Percentiles rank a stretch among this genome's conserved stretches.
These are phyloP conservation scores for Lentinula detonsa DNA, from an alignment of 768 basidiomycete genomes.

Conservation along the genomic window DNA sequence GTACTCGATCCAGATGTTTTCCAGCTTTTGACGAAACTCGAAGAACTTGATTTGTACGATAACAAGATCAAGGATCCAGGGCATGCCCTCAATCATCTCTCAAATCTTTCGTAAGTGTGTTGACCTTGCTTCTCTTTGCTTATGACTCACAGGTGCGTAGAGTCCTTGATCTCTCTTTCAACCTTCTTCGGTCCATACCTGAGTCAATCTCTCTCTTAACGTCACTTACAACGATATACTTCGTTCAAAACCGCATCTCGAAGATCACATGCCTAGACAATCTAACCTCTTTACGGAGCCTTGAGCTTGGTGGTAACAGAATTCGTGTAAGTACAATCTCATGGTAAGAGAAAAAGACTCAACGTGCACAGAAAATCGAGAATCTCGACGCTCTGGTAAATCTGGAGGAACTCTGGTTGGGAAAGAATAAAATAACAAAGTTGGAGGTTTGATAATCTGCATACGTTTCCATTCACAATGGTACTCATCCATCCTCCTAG, in stretches of 20 bases:
- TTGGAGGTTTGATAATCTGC: constrained; percentile 53
- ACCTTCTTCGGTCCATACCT: constrained; percentile 71
- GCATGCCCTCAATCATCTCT: constrained; percentile 53
- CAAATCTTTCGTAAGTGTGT: constrained; percentile 47
- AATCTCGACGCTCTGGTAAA: constrained; percentile 74
- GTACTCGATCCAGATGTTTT: constrained; percentile 71
- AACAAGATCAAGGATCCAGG: constrained; percentile 82
- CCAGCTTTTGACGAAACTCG: constrained; percentile 55
- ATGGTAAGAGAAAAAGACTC: not conserved
- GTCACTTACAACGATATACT: constrained; percentile 75
- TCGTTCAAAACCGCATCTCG: constrained; percentile 94
- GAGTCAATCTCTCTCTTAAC: constrained; percentile 52
- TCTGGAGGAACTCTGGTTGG: constrained; percentile 92
- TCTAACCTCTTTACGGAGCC: constrained; percentile 55
- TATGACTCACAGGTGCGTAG: constrained; percentile 29
- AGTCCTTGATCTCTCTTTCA: constrained; percentile 90
- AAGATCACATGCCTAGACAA: constrained; percentile 64
- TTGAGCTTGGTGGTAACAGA: constrained; percentile 92
- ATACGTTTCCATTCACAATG: not conserved
- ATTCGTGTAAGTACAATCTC: constrained; percentile 60
- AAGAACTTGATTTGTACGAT: constrained; percentile 94
- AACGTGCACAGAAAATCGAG: constrained; percentile 66
- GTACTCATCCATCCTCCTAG: constrained; percentile 28
- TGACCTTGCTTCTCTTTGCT: not conserved
- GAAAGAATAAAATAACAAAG: constrained; percentile 93